Evolutionary conservation across 495 filamentous ascomycete genomes (phyloP).

Genomic region (Oidiodendron maius): DNA sequence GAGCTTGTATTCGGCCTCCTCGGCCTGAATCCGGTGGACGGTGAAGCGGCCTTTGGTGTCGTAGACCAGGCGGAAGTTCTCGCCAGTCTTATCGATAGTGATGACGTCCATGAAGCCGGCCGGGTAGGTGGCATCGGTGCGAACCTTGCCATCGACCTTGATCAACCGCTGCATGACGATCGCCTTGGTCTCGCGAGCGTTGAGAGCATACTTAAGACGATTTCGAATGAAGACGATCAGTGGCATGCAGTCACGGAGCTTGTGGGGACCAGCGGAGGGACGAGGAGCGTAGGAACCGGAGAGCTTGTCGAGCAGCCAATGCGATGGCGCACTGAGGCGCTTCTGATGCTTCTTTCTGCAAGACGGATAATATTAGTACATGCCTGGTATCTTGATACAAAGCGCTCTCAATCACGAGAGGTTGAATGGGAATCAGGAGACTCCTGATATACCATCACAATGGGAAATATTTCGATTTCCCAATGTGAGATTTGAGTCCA

Average conservation of each 20-base stretch:
- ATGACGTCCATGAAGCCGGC: slow-evolving; percentile 99
- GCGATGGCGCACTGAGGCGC: slow-evolving; percentile 95
- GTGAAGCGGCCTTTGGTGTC: slow-evolving; percentile 99
- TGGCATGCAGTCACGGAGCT: slow-evolving; percentile 97
- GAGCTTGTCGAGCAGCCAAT: slow-evolving; percentile 99
- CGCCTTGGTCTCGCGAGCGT: slow-evolving; percentile 92
- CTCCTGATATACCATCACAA: too few relatives aligned
- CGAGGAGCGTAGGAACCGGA: slow-evolving; percentile 96
- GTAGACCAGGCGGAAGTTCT: slow-evolving; percentile 99
- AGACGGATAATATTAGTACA: neutral
- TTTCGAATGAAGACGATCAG: slow-evolving; percentile 99
- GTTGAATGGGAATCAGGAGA: neutral
- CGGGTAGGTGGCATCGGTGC: slow-evolving; percentile 96
- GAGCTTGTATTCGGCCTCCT: slow-evolving; percentile 99
- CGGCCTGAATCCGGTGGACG: slow-evolving; percentile 94
- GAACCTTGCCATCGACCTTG: slow-evolving; percentile 99
- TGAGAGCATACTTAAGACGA: slow-evolving; percentile 98
- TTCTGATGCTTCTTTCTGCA: slow-evolving; percentile 98
- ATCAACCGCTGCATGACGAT: slow-evolving; percentile 99
- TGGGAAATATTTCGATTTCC: neutral
- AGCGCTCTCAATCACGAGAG: neutral
- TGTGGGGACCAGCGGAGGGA: slow-evolving; percentile 95
- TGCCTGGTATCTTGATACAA: neutral
- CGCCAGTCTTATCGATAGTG: slow-evolving; percentile 97
- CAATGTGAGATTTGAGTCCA: too few relatives aligned